Percentiles rank a stretch among this genome's conserved stretches.
These are phyloP conservation scores for Talaromyces sp. DNA, from an alignment of 2,329 filamentous ascomycete species.

Conservation along the genomic window DNA sequence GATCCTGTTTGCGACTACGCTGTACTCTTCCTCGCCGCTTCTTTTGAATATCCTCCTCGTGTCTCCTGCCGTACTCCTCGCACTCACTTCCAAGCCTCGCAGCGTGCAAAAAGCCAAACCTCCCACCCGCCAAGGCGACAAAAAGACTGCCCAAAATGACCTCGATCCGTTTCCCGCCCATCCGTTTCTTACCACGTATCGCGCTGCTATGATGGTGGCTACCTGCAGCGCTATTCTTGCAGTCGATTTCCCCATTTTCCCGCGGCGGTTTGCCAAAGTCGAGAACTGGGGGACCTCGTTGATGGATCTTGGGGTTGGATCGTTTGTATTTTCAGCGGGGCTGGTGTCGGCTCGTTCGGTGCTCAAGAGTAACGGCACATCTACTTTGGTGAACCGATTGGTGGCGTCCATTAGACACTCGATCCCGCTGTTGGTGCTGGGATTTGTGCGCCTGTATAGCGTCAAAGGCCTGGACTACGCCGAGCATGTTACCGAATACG, in stretches of 20 bases:
- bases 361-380: slow-evolving; percentile 49
- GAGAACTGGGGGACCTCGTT: slow-evolving; percentile 99
- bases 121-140: slow-evolving; percentile 20
- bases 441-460: slow-evolving; percentile 73
- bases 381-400: slow-evolving; percentile 53
- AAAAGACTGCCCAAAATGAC: slow-evolving; percentile 12
- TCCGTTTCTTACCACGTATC: slow-evolving; percentile 87
- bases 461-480: slow-evolving; percentile 95
- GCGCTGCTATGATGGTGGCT: slow-evolving; percentile 83
- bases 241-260: slow-evolving; percentile 91
- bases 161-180: slow-evolving; percentile 66
- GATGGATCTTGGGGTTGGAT: slow-evolving; percentile 96
- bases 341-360: slow-evolving; percentile 81
- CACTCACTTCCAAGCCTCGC: slow-evolving; percentile 35
- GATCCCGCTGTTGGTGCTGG: slow-evolving; percentile 73
- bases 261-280: slow-evolving; percentile 91
- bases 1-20: slow-evolving; percentile 76
- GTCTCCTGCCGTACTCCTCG: slow-evolving; percentile 62
- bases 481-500: slow-evolving; percentile 95
- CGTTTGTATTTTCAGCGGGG: slow-evolving; percentile 92
- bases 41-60: slow-evolving; percentile 71
- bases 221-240: slow-evolving; percentile 93
- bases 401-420: slow-evolving; percentile 69
- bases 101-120: slow-evolving; percentile 30
- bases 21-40: slow-evolving; percentile 71